Base-by-base conservation (phyloP, 495 filamentous ascomycete species). In the Xylaria venustula region DNA sequence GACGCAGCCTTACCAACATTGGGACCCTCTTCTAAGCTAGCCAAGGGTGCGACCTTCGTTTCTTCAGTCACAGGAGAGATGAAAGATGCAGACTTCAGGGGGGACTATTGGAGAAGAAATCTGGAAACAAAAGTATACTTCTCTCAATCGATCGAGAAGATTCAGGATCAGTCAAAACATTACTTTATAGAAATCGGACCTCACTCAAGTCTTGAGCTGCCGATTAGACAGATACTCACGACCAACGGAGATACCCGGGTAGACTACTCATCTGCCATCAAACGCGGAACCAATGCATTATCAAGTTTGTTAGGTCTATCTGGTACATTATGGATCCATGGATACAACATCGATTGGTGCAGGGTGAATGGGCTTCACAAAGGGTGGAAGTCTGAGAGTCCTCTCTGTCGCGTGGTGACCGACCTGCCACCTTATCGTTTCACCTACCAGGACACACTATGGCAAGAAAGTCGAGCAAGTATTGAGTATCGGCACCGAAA, bases 131-230 rank as follows among this genome's bases (percentile, higher is more conserved):
- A 79, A 0, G 82, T 84, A 7, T 73, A 67, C 20, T 84, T 83
- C 60, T 68, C 30, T 11, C 5, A 34, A 69, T 0, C 54, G 69
- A 2, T 75, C 73, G 1, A 7, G 7, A 28, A 58, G 58, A n/a
- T 17, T 71, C 11, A 46, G 65, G 32, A 57, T 54, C 54, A 37
- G 22, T 2, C 57, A 53, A 8, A 54, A 68, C 4, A 47, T 62
- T 55, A 67, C 28, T 54, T 88, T 3, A 54, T 90, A 9, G 87
- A 89, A 61, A 70, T 89, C 20, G 87, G 88, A 0, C 86, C 88
- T 23, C 87, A 90, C 57, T 67, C 76, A 5, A 82, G 86, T 0
- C 71, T 91, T 0, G 73, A 82, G 48, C 81, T 80, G 0, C 85
- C 86, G 0, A 70, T 87, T 32, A 74, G 77, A 54, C 78, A 86